Base-by-base conservation (phyloP, 73 alveolate genomes). In the Blepharisma japonicum region DNA sequence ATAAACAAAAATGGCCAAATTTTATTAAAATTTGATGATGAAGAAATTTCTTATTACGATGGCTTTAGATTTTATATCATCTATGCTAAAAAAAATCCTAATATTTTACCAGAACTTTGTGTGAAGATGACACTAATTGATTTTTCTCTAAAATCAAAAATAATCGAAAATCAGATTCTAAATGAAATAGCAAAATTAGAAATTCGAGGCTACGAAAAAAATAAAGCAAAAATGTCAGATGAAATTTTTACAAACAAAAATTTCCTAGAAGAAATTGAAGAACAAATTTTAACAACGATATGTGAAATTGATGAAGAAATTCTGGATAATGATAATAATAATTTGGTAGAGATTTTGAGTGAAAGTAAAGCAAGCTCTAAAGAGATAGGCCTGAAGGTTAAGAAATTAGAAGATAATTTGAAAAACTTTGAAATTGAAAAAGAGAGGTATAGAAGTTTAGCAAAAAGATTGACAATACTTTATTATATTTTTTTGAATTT, bases 131-230 rank as follows among this genome's bases (percentile, higher is more conserved):
- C 98, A 7, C 89, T 98, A 42, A 94, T 98, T 55, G 96, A 98
- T 89, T 98, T 98, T 90, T 95, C 99, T 7, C 99, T 96, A 18
- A 98, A 99, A 11, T 92, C 94, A 74, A 98, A 92, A 78, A 99
- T 99, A 56, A 88, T 98, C 78, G 99, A 96, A 87, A 99, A 98
- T 78, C 97, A 98, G 82, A 87, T 98, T 71, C 91, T 97, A 68
- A 98, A 92, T 18, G 99, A 96, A 90, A 99, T 97, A 68, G 99
- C 95, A 27, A 90, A 86, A 55, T 93, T 95, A 76, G 99, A 98
- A 79, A 95, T 94, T 61, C 99, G 99, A 14, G 98, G 92, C 77
- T 87, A 91, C 32, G 99, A 96, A 88, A 95, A 89, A 99, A 90
- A 53, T n/a, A 53, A 53, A 53, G 4, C 18, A n/a, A 53, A 53